These are phyloP conservation scores for Penicillium sp. DNA, from an alignment of 2,329 filamentous ascomycete genomes.

Conservation along the genomic window DNA sequence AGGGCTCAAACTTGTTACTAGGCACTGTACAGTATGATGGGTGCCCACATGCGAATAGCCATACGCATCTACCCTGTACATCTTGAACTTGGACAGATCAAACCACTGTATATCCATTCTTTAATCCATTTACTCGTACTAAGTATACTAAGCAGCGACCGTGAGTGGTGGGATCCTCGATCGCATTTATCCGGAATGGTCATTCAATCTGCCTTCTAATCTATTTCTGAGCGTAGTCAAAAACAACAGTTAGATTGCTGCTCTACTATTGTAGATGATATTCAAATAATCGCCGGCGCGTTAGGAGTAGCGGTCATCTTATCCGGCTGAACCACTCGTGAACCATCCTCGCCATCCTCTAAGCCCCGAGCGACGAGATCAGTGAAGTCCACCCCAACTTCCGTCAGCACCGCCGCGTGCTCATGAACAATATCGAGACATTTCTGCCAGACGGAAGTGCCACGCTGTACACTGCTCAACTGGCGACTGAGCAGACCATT, in stretches of 20 bases:
- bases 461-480: conserved; percentile 79
- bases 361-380: conserved; percentile 72
- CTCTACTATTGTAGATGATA: neutral
- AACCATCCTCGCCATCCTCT: conserved; percentile 31
- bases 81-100: too few relatives aligned
- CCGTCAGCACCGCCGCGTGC: conserved; percentile 77
- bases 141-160: too few relatives aligned
- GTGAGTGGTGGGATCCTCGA: too few relatives aligned
- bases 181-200: too few relatives aligned
- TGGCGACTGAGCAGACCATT: conserved; percentile 82
- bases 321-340: conserved; percentile 21
- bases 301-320: conserved; percentile 7
- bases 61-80: too few relatives aligned
- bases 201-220: too few relatives aligned
- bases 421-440: conserved; percentile 82
- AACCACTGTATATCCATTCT: too few relatives aligned
- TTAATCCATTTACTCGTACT: too few relatives aligned
- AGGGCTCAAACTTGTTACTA: too few relatives aligned
- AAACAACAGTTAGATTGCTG: neutral
- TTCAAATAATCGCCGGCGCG: conserved; percentile 2
- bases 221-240: neutral
- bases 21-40: too few relatives aligned
- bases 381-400: conserved; percentile 88
- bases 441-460: conserved; percentile 75
- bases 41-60: too few relatives aligned